Evolutionary conservation across 371 early-diverging fungal species (phyloP).

Genomic region (Lichtheimia corymbifera): DNA sequence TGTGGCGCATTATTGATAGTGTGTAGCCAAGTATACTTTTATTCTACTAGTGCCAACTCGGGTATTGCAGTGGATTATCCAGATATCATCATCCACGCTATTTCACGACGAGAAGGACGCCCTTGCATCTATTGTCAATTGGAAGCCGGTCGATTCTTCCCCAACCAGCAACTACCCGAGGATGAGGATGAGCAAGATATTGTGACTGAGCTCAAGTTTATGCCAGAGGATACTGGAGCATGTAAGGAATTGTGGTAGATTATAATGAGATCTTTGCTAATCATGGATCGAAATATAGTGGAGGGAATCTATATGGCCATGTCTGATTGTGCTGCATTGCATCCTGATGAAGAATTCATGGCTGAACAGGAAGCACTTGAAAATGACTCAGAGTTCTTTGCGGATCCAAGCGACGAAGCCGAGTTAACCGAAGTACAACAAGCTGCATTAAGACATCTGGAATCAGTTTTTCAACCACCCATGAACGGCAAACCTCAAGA

Average conservation of each 20-base stretch:
- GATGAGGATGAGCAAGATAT: constrained; percentile 60
- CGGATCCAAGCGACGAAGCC: constrained; percentile 43
- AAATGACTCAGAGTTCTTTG: constrained; percentile 49
- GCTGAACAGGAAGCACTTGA: constrained; percentile 37
- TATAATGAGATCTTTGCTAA: background rate
- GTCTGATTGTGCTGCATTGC: constrained; percentile 76
- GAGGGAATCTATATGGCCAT: constrained; percentile 73
- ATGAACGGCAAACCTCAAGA: constrained; percentile 9
- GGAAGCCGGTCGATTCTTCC: constrained; percentile 46
- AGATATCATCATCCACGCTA: constrained; percentile 80
- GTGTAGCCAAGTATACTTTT: constrained; percentile 54
- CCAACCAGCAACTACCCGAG: constrained; percentile 46
- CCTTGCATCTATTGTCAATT: constrained; percentile 80
- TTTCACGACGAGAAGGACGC: constrained; percentile 64
- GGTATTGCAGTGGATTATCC: constrained; percentile 75
- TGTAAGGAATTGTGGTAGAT: constrained; percentile 46
- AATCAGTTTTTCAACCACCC: constrained; percentile 40
- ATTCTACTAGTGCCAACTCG: constrained; percentile 35
- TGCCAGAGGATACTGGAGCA: constrained; percentile 60
- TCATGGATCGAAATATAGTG: constrained; percentile 42
- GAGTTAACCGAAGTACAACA: constrained; percentile 49
- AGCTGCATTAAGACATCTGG: constrained; percentile 46
- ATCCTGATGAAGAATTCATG: constrained; percentile 63
- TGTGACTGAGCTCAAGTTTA: constrained; percentile 65
- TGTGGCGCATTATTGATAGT: background rate